Evolutionary conservation across 345 rosid genomes (phyloP), one percentile per base, ranked within the genome.

Genomic region (Anastatica hierochuntica): DNA sequence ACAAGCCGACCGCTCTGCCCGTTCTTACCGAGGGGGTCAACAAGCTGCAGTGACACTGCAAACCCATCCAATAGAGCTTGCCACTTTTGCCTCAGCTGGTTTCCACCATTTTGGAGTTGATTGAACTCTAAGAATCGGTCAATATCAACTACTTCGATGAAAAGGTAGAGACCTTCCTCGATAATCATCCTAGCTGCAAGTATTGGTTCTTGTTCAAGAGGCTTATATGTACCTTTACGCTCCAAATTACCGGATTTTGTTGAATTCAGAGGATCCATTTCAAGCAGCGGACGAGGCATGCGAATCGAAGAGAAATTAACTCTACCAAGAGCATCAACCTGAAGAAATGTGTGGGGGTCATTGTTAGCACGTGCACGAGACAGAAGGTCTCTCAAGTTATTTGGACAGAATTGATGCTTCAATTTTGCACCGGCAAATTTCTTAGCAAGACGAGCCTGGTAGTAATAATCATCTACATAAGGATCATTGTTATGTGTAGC

Each of bases 201-300:
- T 95, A 90, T 77, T 2, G 96, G 96, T 62, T 90, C 96, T 72
- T 80, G 87, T 54, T 86, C 96, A 48, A 90, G 71, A 52, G 98
- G 94, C 73, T 77, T 90, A 70, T 75, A 88, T 49, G 77, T 48
- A 36, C 51, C 79, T 48, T 73, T 78, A 43, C 74, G 80, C 41
- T 83, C 94, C 14, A 69, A 49, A 55, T 39, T 74, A 44, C 74
- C 76, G 33, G 66, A 70, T 64, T 42, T 47, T 36, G 79, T 49
- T 40, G 84, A 74, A 65, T 70, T 77, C 41, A 86, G 81, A 33
- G 85, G 72, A 42, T 90, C 96, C 41, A 90, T 89, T 70, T 90
- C 98, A 67, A 90, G 95, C 64, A 90, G 92, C 37, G 94, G 98
- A 8, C 98, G 90, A 40, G 98, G 98, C 74, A 96, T 82, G 51